Base-by-base conservation (phyloP, 805 yeast species). In the Saturnispora hagleri region DNA sequence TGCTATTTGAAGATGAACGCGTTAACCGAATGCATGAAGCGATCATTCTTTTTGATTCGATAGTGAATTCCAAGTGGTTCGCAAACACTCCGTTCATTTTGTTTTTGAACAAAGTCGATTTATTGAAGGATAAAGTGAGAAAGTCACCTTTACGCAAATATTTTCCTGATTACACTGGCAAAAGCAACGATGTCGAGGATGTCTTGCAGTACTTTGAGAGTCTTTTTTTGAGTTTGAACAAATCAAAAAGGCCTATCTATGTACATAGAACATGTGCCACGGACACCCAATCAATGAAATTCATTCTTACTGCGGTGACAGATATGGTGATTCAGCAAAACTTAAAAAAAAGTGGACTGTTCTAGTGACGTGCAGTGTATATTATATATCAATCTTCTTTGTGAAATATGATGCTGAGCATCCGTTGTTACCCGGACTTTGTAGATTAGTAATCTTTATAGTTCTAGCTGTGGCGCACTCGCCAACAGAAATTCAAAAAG, bases 201-300 rank as follows among this genome's bases (percentile, higher is more conserved):
- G 91, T 88, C 3, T 63, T 82, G 20, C 75, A 76, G 57, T 89
- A 79, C 62, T 85, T 91, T 62, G 95, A 86, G 61, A 70, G 72
- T 42, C 69, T 79, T 47, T 87, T 89, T 58, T 62, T 84, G 53
- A 72, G 77, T 50, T 65, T 86, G 54, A 88, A 89, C 64, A 71
- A 79, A 55, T 65, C 76, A 3, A 75, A 79, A 46, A 79, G 82
- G 56, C 91, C 89, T n/a, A 77, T 93, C 33, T 93, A 93, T 64
- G 85, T 88, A 22, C 97, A 89, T 69, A 73, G 89, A 57, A 93
- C 99, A 1, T 89, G 97, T 69, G 99, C 99, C 0, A 93, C 99
- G 0, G 98, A 93, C 65, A 80, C 95, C 0, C 74, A 79, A 51
- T 79, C 89, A 28, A 93, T 93, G 96, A 77, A 79, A 62, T 91